Base-by-base conservation (phyloP, 2,329 filamentous ascomycete genomes). In the Nemania serpens region DNA sequence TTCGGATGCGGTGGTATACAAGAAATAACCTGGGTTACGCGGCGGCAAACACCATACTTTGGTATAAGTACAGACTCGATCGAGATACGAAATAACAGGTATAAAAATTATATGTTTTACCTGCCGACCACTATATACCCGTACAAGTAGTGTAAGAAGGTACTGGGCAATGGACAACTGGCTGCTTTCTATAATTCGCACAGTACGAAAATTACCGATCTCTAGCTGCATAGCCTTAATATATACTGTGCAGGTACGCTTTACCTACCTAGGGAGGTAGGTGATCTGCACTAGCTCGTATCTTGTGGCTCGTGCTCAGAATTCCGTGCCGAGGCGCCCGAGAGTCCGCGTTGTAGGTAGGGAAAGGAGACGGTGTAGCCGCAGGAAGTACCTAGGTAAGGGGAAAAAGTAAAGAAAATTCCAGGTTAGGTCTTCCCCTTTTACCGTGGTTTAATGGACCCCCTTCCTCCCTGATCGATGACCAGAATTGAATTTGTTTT, bases 241-340 rank as follows among this genome's bases (percentile, higher is more conserved):
- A n/a, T 42, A 17, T 41, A 53, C 50, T 17, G 50, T 42, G 17
- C 13, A 15, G 20, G 43, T n/a, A n/a, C 20, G 25, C 25, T 7
- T 20, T 46, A 46, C 13, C 43, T 46, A 46, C 6, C 33, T 34
- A 15, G 34, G 20, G 15, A 17, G 17, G 15, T 18, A n/a, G 15
- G 12, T 25, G 18, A 12, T 12, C 18, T n/a, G n/a, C n/a, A n/a
- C n/a, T 10, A 10, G 12, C 42, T 10, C 7, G 2, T 17, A 29
- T 11, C 22, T 33, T n/a, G 48, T 58, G 58, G 62, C 22, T 56
- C 53, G 54, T 54, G 56, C 47, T 20, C 41, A n/a, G 53, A 59
- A 56, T 57, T 64, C 63, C 63, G 63, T 58, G 53, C 63, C 63
- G 63, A 66, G 55, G 37, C 54, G 36, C 29, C 63, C 63, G 58